Evolutionary conservation across 805 yeast genomes (phyloP), one percentile per base, ranked within the genome.

Genomic region (Starmerella vitae): DNA sequence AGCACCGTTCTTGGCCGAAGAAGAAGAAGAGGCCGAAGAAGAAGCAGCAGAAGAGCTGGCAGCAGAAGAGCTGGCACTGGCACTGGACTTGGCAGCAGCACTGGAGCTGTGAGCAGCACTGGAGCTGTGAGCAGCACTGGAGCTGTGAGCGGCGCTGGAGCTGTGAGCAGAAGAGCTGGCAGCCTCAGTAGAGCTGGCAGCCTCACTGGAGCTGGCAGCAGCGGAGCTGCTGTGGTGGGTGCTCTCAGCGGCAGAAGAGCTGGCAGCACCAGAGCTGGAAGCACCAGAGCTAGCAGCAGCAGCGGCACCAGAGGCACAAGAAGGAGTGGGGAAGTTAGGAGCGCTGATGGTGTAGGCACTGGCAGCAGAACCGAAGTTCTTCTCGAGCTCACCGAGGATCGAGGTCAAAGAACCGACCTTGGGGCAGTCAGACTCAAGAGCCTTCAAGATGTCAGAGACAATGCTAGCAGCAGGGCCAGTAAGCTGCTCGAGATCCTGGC

Each of bases 401-500:
- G 46, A 21, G 29, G 42, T 41, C 31, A 38, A 31, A 31, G 35
- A 35, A 33, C 39, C 34, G 25, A 33, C 43, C 41, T 42, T 39
- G 27, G 37, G 37, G 33, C 41, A 42, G 40, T 36, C 47, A 20
- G 39, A 26, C 22, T 20, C 29, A 25, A 41, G 41, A 24, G 49
- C 49, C 28, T 47, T 39, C 28, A 43, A 33, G 33, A 50, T 41
- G 20, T 24, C 22, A 30, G 37, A 30, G 26, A 44, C 53, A 30
- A 54, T 42, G 35, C 31, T 45, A 28, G 30, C 43, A 31, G 57
- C 42, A 33, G 51, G 49, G 24, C 36, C 40, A 21, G 34, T 38
- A 25, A 54, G 42, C 22, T 39, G 28, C 41, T 39, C 33, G 36
- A 56, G 39, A 41, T 54, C 57, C 17, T 42, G 37, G 22, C 31